Conservation (phyloP, 768 basidiomycete species). For the Tylopilus balloui region DNA sequence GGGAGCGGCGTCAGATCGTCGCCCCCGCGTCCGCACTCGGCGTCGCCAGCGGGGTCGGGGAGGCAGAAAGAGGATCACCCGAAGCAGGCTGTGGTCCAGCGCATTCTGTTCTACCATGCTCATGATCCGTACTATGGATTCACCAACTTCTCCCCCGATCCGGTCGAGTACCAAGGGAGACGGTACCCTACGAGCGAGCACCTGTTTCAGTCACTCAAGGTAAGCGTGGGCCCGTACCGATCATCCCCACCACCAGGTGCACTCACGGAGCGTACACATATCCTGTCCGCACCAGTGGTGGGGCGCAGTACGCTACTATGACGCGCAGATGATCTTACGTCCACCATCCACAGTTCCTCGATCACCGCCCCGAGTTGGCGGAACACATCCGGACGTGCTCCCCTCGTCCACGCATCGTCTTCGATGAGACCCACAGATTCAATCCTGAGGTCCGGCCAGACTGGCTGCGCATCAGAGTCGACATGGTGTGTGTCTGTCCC, state of each 20-base stretch:
- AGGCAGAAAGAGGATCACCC: conserved; percentile 11
- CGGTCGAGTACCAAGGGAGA: conserved; percentile 36
- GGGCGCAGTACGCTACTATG: conserved; percentile 7
- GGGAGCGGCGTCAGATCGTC: conserved; percentile 6
- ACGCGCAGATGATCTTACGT: conserved; percentile 17
- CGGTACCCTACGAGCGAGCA: conserved; percentile 45
- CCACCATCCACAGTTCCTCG: conserved; percentile 26
- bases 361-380: conserved; percentile 33
- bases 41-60: conserved; percentile 14
- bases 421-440: conserved; percentile 34
- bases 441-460: conserved; percentile 35
- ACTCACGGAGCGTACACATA: not conserved
- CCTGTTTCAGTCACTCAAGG: conserved; percentile 44
- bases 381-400: conserved; percentile 35
- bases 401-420: conserved; percentile 29
- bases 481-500: conserved; percentile 30
- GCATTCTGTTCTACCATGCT: conserved; percentile 32
- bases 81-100: conserved; percentile 10
- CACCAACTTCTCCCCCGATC: conserved; percentile 43
- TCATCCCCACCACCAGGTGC: not conserved
- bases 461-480: conserved; percentile 32
- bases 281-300: conserved; percentile 6
- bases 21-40: conserved; percentile 20
- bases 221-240: too few species aligned
- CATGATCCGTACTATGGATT: conserved; percentile 37